Evolutionary conservation across 345 rosid species (phyloP).

Genomic region (Hibiscus syriacus): DNA sequence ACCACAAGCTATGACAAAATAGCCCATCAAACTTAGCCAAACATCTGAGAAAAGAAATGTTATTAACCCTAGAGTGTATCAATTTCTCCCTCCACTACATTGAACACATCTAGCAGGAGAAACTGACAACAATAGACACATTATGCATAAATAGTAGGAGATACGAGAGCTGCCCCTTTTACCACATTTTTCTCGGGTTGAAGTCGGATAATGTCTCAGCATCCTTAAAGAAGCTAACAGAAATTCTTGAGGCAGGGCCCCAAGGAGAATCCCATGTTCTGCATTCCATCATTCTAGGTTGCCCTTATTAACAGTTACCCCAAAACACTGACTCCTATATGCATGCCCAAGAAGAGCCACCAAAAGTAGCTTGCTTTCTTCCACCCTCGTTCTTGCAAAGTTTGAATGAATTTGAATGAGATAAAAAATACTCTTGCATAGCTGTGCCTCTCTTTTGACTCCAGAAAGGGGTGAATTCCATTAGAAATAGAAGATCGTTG

Average conservation of each 20-base stretch:
- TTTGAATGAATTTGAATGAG: too few species aligned
- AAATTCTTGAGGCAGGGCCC: background rate
- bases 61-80: background rate
- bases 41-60: constrained; percentile 7
- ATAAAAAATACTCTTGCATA: background rate
- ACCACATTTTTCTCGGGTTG: background rate
- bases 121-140: background rate
- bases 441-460: background rate
- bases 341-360: background rate
- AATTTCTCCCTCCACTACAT: background rate
- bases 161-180: background rate
- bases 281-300: background rate
- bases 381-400: background rate
- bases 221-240: background rate
- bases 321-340: background rate
- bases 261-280: background rate
- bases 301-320: background rate
- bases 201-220: background rate
- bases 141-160: background rate
- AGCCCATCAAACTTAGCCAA: background rate
- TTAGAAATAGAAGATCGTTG: background rate
- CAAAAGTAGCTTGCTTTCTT: background rate
- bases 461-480: background rate
- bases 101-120: background rate
- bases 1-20: background rate